Evolutionary conservation across 495 filamentous ascomycete genomes (phyloP), one percentile per base, ranked within the genome.

Genomic region (Aspergillus haitiensis): DNA sequence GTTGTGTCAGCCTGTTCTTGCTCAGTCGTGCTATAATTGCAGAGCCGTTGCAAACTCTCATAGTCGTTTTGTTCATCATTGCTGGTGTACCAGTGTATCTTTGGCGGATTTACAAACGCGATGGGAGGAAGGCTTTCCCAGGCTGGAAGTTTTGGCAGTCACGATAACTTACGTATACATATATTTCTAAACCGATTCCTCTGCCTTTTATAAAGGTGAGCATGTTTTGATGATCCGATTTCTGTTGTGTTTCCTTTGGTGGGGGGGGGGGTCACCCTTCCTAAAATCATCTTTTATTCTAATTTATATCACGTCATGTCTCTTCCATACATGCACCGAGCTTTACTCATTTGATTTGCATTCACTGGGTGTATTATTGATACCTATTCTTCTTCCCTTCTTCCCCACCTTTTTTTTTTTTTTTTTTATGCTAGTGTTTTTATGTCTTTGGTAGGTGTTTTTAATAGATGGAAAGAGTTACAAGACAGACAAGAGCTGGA

Each of bases 1-100:
- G 94, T 82, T 98, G 94, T 66, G 94, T 98, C 12, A 96, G 90
- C 69, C 69, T 98, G 61, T 98, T 98, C 70, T 72, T 98, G 63
- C 80, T 98, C 31, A 91, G 85, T 62, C 82, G 94, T 52, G 91
- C 92, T 0, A 81, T 98, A 18, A 93, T 98, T 68, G 84, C 92
- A 8, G 85, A 93, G 69, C 94, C 94, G n/a, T 56, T 92, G 57
- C 91, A 97, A 80, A 93, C 93, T 13, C 62, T 96, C 31, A 83
- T 92, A 34, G 94, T 98, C 21, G 78, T 96, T 3, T 86, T 72
- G 3, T 98, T 97, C 69, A 87, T 97, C 59, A 78, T 84, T 34
- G 88, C 83, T 6, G 95, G 94, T 0, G 80, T 97, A 47, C 90
- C 91, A 3, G 82, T 97, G 34, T 98, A 90, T 75, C 95, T 86